Conservation (phyloP, 805 yeast species). For the Yamadazyma kitorensis region DNA sequence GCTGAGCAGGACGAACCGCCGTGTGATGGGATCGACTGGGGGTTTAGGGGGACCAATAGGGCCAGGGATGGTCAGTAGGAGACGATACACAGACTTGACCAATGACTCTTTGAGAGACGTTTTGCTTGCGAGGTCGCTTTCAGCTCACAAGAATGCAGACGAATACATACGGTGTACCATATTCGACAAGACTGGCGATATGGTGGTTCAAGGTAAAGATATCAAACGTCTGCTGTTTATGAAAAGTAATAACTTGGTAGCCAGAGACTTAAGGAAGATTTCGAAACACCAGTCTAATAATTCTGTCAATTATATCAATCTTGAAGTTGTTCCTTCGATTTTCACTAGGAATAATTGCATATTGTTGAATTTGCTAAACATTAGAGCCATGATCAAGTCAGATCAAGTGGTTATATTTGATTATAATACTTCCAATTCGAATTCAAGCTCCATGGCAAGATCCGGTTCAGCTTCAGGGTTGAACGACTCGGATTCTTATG, state of each 20-base stretch:
- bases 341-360: conserved; percentile 47
- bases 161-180: conserved; percentile 47
- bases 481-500: conserved; percentile 43
- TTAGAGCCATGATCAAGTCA: conserved; percentile 51
- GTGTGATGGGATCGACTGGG: too few relatives aligned
- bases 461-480: conserved; percentile 30
- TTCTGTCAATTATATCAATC: conserved; percentile 19
- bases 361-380: conserved; percentile 46
- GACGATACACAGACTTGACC: conserved; percentile 1
- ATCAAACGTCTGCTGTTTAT: conserved; percentile 42
- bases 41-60: too few relatives aligned
- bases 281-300: conserved; percentile 27
- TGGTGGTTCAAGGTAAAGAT: conserved; percentile 44
- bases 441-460: conserved; percentile 2
- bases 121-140: conserved; percentile 19
- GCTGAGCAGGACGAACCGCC: too few relatives aligned
- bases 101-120: conserved; percentile 15
- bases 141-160: conserved; percentile 20
- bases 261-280: conserved; percentile 59
- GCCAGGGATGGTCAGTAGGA: too few relatives aligned
- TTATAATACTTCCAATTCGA: conserved; percentile 17
- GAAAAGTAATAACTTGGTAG: conserved; percentile 43
- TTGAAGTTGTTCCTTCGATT: conserved; percentile 57
- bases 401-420: conserved; percentile 50
- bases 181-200: conserved; percentile 45